phyloP scores from a whole-genome alignment of 1,284 basidiomycete species.

The Pterulicium gracile region DNA sequence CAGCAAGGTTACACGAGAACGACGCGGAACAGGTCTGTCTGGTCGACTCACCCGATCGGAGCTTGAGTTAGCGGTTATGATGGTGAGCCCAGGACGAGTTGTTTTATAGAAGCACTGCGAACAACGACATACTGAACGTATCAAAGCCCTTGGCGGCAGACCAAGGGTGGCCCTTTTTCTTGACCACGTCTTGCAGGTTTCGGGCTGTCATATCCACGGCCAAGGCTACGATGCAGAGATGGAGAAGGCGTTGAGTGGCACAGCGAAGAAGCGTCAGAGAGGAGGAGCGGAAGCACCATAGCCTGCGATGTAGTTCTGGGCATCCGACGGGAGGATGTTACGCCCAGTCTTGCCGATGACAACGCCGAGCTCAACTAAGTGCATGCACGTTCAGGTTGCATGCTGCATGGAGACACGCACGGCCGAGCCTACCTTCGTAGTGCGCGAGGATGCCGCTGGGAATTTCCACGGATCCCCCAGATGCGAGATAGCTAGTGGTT shows the following conservation, averaged over 20 bases:
- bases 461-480: conserved; percentile 76
- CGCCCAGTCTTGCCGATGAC: conserved; percentile 83
- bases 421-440: conserved; percentile 66
- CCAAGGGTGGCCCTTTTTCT: conserved; percentile 92
- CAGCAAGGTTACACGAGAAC: no score
- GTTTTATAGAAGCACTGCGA: background rate
- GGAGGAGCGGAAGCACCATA: conserved; percentile 51
- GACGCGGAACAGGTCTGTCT: no score
- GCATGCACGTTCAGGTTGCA: conserved; percentile 3
- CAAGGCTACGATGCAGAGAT: conserved; percentile 46
- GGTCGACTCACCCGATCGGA: conserved; percentile 1
- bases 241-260: conserved; percentile 7
- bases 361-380: conserved; percentile 89
- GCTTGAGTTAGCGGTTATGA: background rate
- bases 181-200: conserved; percentile 90
- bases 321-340: conserved; percentile 67
- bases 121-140: conserved; percentile 43
- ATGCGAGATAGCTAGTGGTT: conserved; percentile 79
- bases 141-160: conserved; percentile 87
- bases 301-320: conserved; percentile 77
- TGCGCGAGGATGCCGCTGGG: conserved; percentile 79
- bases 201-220: conserved; percentile 94
- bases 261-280: background rate
- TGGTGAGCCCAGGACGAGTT: background rate
- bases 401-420: conserved; percentile 2